phyloP scores from a whole-genome alignment of 805 yeast species.

The Teunomyces kruisii region DNA sequence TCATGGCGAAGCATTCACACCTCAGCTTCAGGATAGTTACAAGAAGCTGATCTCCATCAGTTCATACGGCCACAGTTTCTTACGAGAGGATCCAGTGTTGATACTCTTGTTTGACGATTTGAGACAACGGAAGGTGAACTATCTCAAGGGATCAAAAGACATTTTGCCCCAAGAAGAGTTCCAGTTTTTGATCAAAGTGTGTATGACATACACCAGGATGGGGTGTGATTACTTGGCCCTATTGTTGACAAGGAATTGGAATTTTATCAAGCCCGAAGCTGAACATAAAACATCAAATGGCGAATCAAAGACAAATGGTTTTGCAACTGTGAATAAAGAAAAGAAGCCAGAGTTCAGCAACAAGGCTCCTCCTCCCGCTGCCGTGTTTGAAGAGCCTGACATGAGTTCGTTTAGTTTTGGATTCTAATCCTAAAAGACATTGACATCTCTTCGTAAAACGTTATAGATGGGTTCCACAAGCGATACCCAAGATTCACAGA shows the following conservation, averaged over 20 bases:
- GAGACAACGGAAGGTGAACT: slow-evolving; percentile 50
- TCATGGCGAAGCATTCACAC: slow-evolving; percentile 21
- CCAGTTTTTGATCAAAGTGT: slow-evolving; percentile 58
- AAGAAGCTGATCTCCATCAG: slow-evolving; percentile 2
- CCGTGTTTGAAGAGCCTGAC: slow-evolving; percentile 67
- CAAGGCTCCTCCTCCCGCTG: slow-evolving; percentile 43
- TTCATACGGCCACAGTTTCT: slow-evolving; percentile 34
- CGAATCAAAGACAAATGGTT: not conserved
- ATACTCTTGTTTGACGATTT: slow-evolving; percentile 63
- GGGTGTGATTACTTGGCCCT: slow-evolving; percentile 84
- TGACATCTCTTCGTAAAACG: not conserved
- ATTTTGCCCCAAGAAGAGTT: slow-evolving; percentile 52
- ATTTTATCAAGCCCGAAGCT: slow-evolving; percentile 37
- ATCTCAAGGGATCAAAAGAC: slow-evolving; percentile 50
- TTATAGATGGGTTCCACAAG: slow-evolving; percentile 8
- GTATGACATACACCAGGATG: slow-evolving; percentile 75
- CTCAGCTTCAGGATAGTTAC: slow-evolving; percentile 15
- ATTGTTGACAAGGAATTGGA: slow-evolving; percentile 66
- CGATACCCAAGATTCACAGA: slow-evolving; percentile 11
- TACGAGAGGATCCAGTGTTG: slow-evolving; percentile 81
- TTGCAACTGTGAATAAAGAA: not conserved
- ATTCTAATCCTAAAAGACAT: slow-evolving; percentile 17
- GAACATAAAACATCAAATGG: not conserved
- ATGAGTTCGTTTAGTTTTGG: slow-evolving; percentile 68
- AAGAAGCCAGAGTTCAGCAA: not conserved